Conservation (phyloP, 2,329 filamentous ascomycete species). For the Elsinoe arachidis region DNA sequence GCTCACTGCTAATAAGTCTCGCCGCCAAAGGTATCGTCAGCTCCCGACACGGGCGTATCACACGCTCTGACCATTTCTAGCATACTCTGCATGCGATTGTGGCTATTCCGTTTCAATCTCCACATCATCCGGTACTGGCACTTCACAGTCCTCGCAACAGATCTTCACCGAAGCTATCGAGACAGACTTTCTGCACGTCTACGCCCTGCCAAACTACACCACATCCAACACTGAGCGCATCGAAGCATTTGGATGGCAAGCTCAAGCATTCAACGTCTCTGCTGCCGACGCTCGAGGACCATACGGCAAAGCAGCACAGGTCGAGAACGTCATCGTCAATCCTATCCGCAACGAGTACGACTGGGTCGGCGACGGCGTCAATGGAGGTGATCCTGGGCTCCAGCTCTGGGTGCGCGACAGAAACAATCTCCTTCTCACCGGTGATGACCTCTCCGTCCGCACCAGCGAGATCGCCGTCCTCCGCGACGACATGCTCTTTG, state of each 20-base stretch:
- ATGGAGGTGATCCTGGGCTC: conserved; percentile 45
- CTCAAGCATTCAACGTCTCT: conserved; percentile 59
- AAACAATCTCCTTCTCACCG: conserved; percentile 6
- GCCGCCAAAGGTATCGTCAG: not conserved
- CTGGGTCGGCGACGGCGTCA: conserved; percentile 38
- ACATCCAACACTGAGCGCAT: conserved; percentile 15
- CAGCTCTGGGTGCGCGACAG: conserved; percentile 47
- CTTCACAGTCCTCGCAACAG: conserved; percentile 33
- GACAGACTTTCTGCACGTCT: conserved; percentile 58
- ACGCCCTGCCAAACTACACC: conserved; percentile 32
- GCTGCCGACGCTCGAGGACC: conserved; percentile 50
- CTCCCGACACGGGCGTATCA: not conserved
- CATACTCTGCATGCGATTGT: conserved; percentile 55
- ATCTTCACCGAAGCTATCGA: conserved; percentile 61
- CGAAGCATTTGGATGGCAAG: conserved; percentile 51
- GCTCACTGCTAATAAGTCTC: not conserved
- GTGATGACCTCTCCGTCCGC: conserved; percentile 44
- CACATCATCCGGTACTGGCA: conserved; percentile 15
- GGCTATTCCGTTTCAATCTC: conserved; percentile 54
- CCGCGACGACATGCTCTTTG: conserved; percentile 57
- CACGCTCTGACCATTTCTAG: conserved; percentile 18
- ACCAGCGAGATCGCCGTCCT: conserved; percentile 56
- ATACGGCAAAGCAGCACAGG: conserved; percentile 56
- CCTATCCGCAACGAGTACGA: conserved; percentile 35
- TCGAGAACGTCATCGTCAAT: conserved; percentile 50